A percentile compares a stretch with the other conserved stretches of the same genome.
phyloP scores from a whole-genome alignment of 1,284 basidiomycete species.

The Sphagnurus paluster region DNA sequence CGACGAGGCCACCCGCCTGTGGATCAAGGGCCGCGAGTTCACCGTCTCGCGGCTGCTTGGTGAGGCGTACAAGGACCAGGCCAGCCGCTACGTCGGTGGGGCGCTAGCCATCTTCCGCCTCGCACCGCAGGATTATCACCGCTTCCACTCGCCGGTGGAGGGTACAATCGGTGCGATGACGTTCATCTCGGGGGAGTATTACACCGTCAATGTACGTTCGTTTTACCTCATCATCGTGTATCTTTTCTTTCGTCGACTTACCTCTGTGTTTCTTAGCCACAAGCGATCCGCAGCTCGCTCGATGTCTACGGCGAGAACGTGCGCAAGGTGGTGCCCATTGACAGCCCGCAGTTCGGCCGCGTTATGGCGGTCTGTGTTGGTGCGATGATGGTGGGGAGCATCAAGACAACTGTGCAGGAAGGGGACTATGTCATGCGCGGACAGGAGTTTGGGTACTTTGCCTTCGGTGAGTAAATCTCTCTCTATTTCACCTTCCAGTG shows the following conservation, averaged over 20 bases:
- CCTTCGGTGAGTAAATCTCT: slow-evolving; percentile 61
- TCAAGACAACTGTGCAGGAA: slow-evolving; percentile 82
- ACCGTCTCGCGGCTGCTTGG: slow-evolving; percentile 81
- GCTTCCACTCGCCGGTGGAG: slow-evolving; percentile 92
- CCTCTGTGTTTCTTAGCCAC: slow-evolving; percentile 49
- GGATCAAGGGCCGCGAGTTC: slow-evolving; percentile 98
- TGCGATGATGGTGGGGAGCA: slow-evolving; percentile 95
- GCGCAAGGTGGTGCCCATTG: slow-evolving; percentile 86
- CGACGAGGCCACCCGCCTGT: slow-evolving; percentile 81
- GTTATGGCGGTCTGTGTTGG: slow-evolving; percentile 90
- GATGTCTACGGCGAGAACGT: slow-evolving; percentile 97
- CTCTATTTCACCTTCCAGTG: not conserved
- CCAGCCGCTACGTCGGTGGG: slow-evolving; percentile 75
- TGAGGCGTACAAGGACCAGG: slow-evolving; percentile 68
- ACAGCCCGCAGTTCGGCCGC: slow-evolving; percentile 82
- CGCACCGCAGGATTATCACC: slow-evolving; percentile 97
- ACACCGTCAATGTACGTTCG: slow-evolving; percentile 81
- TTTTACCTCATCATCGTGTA: slow-evolving; percentile 25
- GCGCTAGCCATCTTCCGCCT: slow-evolving; percentile 85
- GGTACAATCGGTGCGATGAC: slow-evolving; percentile 82
- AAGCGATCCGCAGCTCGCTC: slow-evolving; percentile 77
- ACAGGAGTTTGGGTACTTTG: slow-evolving; percentile 92
- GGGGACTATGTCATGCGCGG: slow-evolving; percentile 81
- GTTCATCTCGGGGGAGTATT: slow-evolving; percentile 84
- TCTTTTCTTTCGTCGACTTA: slow-evolving; percentile 14